Evolutionary conservation across 768 basidiomycete species (phyloP).

Genomic region (Mycena maculata): DNA sequence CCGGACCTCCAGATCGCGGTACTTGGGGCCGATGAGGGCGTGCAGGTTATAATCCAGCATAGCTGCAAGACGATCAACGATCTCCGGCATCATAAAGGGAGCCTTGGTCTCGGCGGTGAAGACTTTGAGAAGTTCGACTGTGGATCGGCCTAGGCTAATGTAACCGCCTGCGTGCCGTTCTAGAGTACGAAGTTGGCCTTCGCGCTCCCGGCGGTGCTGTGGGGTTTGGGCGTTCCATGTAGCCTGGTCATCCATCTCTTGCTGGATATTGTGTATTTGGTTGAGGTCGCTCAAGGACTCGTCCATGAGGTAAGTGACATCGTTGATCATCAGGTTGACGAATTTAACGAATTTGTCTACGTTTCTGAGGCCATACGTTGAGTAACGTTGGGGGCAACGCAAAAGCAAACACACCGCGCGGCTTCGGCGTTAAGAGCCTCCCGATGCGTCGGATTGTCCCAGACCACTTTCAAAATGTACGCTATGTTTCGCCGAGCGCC

Average conservation of each 20-base stretch:
- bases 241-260: conserved; percentile 81
- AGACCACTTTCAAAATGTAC: conserved; percentile 87
- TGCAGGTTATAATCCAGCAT: conserved; percentile 97
- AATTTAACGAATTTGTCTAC: conserved; percentile 96
- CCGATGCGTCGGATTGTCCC: conserved; percentile 91
- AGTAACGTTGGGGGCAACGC: neutral
- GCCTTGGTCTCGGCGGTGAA: conserved; percentile 92
- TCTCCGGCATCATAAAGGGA: conserved; percentile 97
- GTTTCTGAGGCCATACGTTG: conserved; percentile 60
- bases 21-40: conserved; percentile 89
- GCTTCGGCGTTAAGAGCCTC: conserved; percentile 84
- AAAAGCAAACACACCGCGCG: conserved; percentile 64
- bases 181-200: conserved; percentile 78
- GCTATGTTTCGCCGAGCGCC: conserved; percentile 87
- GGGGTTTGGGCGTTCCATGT: conserved; percentile 75
- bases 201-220: conserved; percentile 87
- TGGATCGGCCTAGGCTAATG: conserved; percentile 86
- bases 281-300: conserved; percentile 91
- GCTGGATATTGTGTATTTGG: conserved; percentile 89
- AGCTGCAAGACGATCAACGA: conserved; percentile 93
- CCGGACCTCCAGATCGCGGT: conserved; percentile 85
- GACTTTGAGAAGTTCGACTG: conserved; percentile 89
- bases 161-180: conserved; percentile 90
- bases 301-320: conserved; percentile 97
- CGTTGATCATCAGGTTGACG: conserved; percentile 98